Evolutionary conservation across 768 basidiomycete species (phyloP), one percentile per base, ranked within the genome.

Genomic region (Inosperma sp.): DNA sequence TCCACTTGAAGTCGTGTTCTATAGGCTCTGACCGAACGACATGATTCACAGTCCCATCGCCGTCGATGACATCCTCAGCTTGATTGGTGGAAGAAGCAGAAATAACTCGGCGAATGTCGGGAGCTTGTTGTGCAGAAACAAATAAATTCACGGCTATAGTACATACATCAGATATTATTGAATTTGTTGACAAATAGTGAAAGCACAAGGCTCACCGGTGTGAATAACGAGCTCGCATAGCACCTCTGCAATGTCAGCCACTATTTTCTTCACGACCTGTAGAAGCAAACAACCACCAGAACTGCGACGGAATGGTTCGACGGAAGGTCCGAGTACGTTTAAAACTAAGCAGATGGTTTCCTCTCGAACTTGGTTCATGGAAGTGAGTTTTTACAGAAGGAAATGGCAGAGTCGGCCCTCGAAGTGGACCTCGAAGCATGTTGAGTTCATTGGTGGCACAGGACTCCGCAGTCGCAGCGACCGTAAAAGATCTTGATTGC

Each of bases 281-380:
- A 41, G 13, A n/a, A 26, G 35, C n/a, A 36, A 16, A 17, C 21
- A 17, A 36, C 7, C 35, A 21, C 35, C 35, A 36, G 4, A 7
- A 3, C 35, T 36, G 21, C 14, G 40, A 5, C 40, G 40, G 23
- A 41, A 25, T 41, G 23, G 27, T 41, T 41, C 40, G 14, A 41
- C 40, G 6, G 40, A 41, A 25, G 40, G 23, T 16, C 40, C 40
- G 12, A 42, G 40, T 1, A 26, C 25, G 27, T 9, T 25, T 16
- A 42, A 39, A 39, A 42, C 23, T 26, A 42, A 26, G 40, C 40
- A 41, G 22, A 41, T 41, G 40, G n/a, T 21, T 41, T 25, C 40
- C 40, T 41, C 27, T 41, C 40, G 17, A 16, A 41, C 40, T 41
- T 9, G 23, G 40, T 41, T 41, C 40, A 25, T 41, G 16, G 22